Conservation (phyloP, 2,329 filamentous ascomycete species). For the Clonostachys byssicola region DNA sequence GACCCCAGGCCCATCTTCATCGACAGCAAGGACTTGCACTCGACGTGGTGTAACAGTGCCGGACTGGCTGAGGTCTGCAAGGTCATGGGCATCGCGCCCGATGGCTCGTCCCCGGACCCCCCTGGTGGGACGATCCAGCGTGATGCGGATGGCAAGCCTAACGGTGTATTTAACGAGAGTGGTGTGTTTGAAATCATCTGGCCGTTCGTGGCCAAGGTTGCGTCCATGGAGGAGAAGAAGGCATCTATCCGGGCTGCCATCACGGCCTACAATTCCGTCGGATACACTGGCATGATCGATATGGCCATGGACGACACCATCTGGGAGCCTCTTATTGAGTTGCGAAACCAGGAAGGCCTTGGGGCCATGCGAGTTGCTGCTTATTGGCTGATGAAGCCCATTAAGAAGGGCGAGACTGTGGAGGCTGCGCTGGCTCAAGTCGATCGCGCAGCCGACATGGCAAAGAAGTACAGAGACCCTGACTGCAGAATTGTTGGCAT, state of each 20-base stretch:
- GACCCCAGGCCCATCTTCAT: conserved; percentile 51
- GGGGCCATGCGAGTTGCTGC: conserved; percentile 41
- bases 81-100: conserved; percentile 31
- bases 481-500: conserved; percentile 51
- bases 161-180: conserved; percentile 47
- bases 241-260: conserved; percentile 43
- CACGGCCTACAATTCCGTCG: conserved; percentile 41
- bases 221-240: conserved; percentile 41
- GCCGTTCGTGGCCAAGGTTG: conserved; percentile 45
- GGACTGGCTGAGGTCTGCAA: conserved; percentile 37
- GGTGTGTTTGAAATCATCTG: conserved; percentile 48
- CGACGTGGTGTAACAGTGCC: conserved; percentile 49
- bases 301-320: conserved; percentile 59
- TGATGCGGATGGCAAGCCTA: conserved; percentile 38
- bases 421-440: conserved; percentile 40
- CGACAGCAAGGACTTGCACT: conserved; percentile 53
- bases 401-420: conserved; percentile 36
- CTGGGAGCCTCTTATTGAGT: conserved; percentile 45
- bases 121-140: conserved; percentile 48
- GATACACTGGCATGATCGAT: conserved; percentile 52
- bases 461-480: conserved; percentile 21
- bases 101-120: conserved; percentile 31
- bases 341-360: conserved; percentile 27
- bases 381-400: conserved; percentile 54
- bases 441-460: conserved; percentile 40